These are phyloP conservation scores for Cladophialophora chaetospira DNA, from an alignment of 2,329 filamentous ascomycete genomes.

Conservation along the genomic window DNA sequence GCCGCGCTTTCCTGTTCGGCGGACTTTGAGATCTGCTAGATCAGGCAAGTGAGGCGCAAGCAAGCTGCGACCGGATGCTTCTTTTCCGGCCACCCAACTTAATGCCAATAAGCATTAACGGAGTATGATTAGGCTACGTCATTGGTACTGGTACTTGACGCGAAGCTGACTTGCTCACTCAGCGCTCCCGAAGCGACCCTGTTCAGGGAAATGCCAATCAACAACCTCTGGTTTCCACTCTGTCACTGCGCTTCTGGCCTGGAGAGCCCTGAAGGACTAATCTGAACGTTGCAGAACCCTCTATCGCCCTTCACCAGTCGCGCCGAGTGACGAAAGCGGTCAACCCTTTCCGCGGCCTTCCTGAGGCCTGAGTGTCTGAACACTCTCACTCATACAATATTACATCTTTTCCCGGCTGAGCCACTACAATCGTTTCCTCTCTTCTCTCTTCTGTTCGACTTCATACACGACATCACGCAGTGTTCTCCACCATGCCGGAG, in stretches of 20 bases:
- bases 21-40: neutral
- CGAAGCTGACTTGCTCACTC: constrained; percentile 12
- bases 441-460: neutral
- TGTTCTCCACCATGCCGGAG: constrained; percentile 29
- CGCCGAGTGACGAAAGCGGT: constrained; percentile 7
- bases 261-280: constrained; percentile 1
- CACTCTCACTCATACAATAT: neutral
- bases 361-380: neutral
- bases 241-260: neutral
- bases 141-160: neutral
- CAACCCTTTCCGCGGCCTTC: constrained; percentile 12
- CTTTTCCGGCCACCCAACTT: no score
- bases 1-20: no score
- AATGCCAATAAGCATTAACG: neutral
- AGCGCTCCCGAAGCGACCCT: constrained; percentile 2
- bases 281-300: constrained; percentile 4
- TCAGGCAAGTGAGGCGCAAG: neutral
- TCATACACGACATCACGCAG: neutral
- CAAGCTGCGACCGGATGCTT: constrained; percentile 4
- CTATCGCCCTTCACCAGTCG: neutral
- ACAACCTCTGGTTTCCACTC: constrained; percentile 1
- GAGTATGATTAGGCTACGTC: neutral
- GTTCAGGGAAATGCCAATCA: constrained; percentile 14
- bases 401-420: neutral
- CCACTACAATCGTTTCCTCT: neutral